These are phyloP conservation scores for Xerocomus brunneocitrinus DNA, from an alignment of 768 basidiomycete species.

Conservation along the genomic window DNA sequence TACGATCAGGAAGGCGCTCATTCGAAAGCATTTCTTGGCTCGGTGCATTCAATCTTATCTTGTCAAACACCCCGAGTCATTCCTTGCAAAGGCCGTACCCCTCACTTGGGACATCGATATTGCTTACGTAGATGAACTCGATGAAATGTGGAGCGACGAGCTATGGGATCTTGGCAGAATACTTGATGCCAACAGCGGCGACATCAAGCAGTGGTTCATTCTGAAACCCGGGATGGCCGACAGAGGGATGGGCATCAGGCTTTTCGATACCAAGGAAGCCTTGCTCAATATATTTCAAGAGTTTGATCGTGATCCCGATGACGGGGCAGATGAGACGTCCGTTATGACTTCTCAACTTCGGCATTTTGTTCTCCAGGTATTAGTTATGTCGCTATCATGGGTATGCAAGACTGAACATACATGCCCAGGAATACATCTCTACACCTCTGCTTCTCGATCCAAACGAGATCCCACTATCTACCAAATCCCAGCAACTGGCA, in stretches of 20 bases:
- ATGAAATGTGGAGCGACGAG: slow-evolving; percentile 91
- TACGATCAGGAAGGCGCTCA: slow-evolving; percentile 87
- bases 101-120: slow-evolving; percentile 82
- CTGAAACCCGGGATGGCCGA: slow-evolving; percentile 98
- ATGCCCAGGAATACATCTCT: slow-evolving; percentile 74
- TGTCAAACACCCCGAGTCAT: slow-evolving; percentile 61
- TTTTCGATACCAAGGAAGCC: slow-evolving; percentile 76
- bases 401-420: slow-evolving; percentile 3
- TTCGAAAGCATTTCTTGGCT: slow-evolving; percentile 90
- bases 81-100: slow-evolving; percentile 56
- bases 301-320: slow-evolving; percentile 63
- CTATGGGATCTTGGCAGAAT: slow-evolving; percentile 77
- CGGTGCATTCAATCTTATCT: slow-evolving; percentile 66
- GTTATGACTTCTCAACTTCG: slow-evolving; percentile 84
- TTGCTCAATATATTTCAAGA: slow-evolving; percentile 72
- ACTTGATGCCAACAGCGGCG: slow-evolving; percentile 39
- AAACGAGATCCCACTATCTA: slow-evolving; percentile 34
- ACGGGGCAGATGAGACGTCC: slow-evolving; percentile 45
- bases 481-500: slow-evolving; percentile 6
- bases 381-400: slow-evolving; percentile 1
- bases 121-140: slow-evolving; percentile 88
- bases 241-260: slow-evolving; percentile 88
- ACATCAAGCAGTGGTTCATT: slow-evolving; percentile 74
- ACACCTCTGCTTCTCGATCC: slow-evolving; percentile 78
- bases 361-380: slow-evolving; percentile 94